Conservation (phyloP, 208 protist species). For the Trypanosomatidae sp. region DNA sequence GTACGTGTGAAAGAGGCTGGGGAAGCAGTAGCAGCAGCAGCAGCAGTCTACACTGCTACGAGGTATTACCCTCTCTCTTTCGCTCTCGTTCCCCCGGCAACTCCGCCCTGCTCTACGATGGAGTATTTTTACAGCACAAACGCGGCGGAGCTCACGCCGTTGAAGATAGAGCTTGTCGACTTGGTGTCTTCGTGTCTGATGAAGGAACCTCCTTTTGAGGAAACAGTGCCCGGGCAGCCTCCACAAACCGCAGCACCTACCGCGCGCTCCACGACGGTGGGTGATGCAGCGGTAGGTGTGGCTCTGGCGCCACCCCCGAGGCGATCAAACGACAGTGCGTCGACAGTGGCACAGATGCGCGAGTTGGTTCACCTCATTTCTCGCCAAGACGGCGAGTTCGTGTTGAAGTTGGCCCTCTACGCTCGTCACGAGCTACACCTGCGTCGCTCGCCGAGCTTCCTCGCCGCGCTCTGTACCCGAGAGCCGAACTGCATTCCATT, state of each 20-base stretch:
- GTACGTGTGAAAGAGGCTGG: not conserved
- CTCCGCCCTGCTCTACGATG: not conserved
- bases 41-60: not conserved
- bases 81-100: not conserved
- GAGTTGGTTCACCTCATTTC: conserved; percentile 62
- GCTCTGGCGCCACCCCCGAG: not conserved
- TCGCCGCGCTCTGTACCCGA: conserved; percentile 82
- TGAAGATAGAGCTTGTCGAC: conserved; percentile 85
- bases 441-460: conserved; percentile 88
- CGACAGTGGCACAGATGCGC: conserved; percentile 39
- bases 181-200: conserved; percentile 80
- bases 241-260: not conserved
- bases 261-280: not conserved
- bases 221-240: conserved; percentile 1
- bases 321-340: conserved; percentile 9
- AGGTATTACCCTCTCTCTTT: conserved; percentile 1
- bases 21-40: not conserved
- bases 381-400: conserved; percentile 77
- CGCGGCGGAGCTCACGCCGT: conserved; percentile 28
- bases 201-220: conserved; percentile 66
- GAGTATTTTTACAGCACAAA: conserved; percentile 11
- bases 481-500: conserved; percentile 81
- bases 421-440: conserved; percentile 92
- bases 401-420: conserved; percentile 94
- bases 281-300: not conserved